Conservation (phyloP, 75 land plant species). For the Picea sitchensis region DNA sequence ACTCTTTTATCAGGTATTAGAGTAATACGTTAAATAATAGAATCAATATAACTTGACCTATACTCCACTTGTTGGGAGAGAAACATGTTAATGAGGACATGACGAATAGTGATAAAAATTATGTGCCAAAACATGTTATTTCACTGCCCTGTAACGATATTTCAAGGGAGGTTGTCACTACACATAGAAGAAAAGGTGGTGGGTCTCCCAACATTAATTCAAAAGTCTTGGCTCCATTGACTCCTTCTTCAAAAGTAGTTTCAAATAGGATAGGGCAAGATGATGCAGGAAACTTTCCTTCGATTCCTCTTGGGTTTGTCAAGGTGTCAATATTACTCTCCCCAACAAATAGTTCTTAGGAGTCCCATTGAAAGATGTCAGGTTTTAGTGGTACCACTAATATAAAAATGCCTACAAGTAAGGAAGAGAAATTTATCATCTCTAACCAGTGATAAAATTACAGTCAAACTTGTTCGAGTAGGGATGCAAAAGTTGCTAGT, state of each 20-base stretch:
- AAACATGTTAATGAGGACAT: slow-evolving; percentile 44
- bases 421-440: slow-evolving; percentile 81
- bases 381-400: slow-evolving; percentile 25
- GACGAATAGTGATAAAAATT: slow-evolving; percentile 63
- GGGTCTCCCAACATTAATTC: slow-evolving; percentile 30
- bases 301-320: too few relatives aligned
- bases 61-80: too few relatives aligned
- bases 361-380: slow-evolving; percentile 16
- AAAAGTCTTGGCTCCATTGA: slow-evolving; percentile 38
- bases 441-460: slow-evolving; percentile 79
- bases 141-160: slow-evolving; percentile 54
- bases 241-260: slow-evolving; percentile 25
- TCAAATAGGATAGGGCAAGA: slow-evolving; percentile 33
- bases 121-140: slow-evolving; percentile 41
- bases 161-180: slow-evolving; percentile 12
- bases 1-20: too few relatives aligned
- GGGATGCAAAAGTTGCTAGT: slow-evolving; percentile 40
- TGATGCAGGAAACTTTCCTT: slow-evolving; percentile 32
- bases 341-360: slow-evolving; percentile 19
- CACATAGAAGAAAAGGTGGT: neutral
- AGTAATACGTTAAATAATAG: too few relatives aligned
- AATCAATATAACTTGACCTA: too few relatives aligned
- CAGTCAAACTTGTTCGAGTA: slow-evolving; percentile 71
- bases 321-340: neutral
- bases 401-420: slow-evolving; percentile 15